Percentiles rank a stretch among this genome's conserved stretches.
Evolutionary conservation across 2,329 filamentous ascomycete genomes (phyloP).

Genomic region (Bipolaris cookei): DNA sequence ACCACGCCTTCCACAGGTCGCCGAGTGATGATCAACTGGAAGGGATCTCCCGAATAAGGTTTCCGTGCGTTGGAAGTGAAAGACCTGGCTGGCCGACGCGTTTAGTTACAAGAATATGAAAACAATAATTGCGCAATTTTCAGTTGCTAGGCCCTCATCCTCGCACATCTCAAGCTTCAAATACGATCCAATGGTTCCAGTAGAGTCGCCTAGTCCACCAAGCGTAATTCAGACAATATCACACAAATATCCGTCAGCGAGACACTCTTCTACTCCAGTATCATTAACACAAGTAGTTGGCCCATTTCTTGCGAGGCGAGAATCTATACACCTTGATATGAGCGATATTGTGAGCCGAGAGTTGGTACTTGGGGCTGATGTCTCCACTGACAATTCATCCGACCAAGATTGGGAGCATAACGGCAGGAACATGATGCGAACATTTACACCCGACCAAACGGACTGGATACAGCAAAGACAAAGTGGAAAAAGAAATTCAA

Average conservation of each 20-base stretch:
- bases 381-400: conserved; percentile 38
- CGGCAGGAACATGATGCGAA: conserved; percentile 25
- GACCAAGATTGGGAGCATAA: conserved; percentile 36
- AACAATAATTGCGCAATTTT: conserved; percentile 11
- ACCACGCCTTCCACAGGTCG: not conserved
- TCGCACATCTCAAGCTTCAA: conserved; percentile 12
- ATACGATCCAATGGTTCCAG: conserved; percentile 20
- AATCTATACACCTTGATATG: conserved; percentile 33
- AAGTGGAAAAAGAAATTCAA: conserved; percentile 19
- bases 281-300: conserved; percentile 39
- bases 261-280: conserved; percentile 38
- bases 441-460: conserved; percentile 7
- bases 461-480: conserved; percentile 13
- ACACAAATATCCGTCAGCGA: conserved; percentile 33
- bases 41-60: conserved; percentile 5
- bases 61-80: not conserved
- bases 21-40: not conserved
- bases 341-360: conserved; percentile 33
- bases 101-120: not conserved
- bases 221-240: conserved; percentile 30
- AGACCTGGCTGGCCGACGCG: not conserved
- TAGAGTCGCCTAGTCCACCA: conserved; percentile 18
- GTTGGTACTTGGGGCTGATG: conserved; percentile 29
- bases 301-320: conserved; percentile 24
- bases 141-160: not conserved